A percentile compares a stretch with the other conserved stretches of the same genome.
Conservation (phyloP, 2,329 filamentous ascomycete genomes). For the Myriosclerotinia duriaeana region DNA sequence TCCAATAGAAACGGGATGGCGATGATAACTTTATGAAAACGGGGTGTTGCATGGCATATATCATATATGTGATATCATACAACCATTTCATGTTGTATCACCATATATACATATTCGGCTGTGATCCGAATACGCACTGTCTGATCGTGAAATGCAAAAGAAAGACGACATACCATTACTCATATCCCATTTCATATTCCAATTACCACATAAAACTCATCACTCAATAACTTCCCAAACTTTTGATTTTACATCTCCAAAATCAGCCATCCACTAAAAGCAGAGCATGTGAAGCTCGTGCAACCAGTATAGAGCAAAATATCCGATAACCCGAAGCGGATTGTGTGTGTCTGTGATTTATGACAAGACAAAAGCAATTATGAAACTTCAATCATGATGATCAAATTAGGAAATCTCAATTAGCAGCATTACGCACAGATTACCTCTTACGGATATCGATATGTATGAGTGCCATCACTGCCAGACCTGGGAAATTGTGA, state of each 20-base stretch:
- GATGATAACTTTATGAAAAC: neutral
- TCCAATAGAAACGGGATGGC: neutral
- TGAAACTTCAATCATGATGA: neutral
- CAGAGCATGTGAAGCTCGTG: neutral
- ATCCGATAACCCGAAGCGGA: conserved; percentile 5
- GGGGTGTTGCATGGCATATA: conserved; percentile 1
- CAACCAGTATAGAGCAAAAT: neutral
- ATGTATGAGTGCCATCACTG: neutral
- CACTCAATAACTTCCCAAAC: neutral
- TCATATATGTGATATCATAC: neutral
- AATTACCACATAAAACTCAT: neutral
- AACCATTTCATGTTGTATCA: neutral
- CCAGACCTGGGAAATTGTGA: neutral
- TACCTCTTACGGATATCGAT: neutral
- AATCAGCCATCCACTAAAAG: neutral
- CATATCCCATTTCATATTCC: neutral
- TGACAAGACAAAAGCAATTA: neutral
- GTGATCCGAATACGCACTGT: neutral
- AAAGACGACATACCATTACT: neutral
- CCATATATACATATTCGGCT: neutral
- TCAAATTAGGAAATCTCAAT: neutral
- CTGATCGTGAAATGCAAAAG: neutral
- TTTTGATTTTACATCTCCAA: neutral
- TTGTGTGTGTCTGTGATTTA: conserved; percentile 5
- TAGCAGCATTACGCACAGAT: too few relatives aligned